Evolutionary conservation across 768 basidiomycete genomes (phyloP).

Genomic region (Leucosporidium creatinivorum): DNA sequence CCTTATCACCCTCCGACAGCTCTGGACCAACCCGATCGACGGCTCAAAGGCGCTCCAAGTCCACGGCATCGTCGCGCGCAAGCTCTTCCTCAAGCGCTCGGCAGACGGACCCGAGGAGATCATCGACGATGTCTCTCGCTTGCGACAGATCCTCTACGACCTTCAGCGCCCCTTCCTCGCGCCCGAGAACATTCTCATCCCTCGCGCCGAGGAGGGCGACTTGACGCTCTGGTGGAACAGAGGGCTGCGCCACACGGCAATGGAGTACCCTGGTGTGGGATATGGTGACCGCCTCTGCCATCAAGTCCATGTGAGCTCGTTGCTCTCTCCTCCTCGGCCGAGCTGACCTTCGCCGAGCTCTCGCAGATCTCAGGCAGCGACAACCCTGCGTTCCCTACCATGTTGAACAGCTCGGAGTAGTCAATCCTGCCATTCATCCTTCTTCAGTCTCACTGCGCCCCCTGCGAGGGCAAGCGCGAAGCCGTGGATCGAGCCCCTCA

Average conservation of each 20-base stretch:
- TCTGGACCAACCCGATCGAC: constrained; percentile 7
- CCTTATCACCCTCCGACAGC: neutral
- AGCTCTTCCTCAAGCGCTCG: neutral
- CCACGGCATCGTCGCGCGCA: neutral
- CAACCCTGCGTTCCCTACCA: neutral
- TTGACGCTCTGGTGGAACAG: constrained; percentile 7
- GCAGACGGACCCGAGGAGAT: neutral
- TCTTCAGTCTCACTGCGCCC: too few species aligned
- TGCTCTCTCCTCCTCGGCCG: neutral
- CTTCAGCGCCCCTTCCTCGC: constrained; percentile 1
- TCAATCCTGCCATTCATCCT: too few species aligned
- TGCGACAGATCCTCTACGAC: neutral
- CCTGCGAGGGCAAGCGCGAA: too few species aligned
- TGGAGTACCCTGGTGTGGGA: neutral
- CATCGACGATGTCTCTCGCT: neutral
- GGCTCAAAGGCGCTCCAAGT: constrained; percentile 1
- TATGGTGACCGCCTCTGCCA: neutral
- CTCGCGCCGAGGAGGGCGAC: neutral
- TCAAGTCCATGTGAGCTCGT: constrained; percentile 1
- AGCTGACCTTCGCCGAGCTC: neutral
- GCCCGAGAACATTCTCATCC: constrained; percentile 6
- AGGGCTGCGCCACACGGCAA: neutral
- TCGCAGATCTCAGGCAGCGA: neutral
- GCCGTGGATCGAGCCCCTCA: too few species aligned
- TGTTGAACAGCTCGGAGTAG: neutral